A percentile compares a stretch with the other conserved stretches of the same genome.
Evolutionary conservation across 2,329 filamentous ascomycete genomes (phyloP).

Genomic region (Aspergillus nomiae): DNA sequence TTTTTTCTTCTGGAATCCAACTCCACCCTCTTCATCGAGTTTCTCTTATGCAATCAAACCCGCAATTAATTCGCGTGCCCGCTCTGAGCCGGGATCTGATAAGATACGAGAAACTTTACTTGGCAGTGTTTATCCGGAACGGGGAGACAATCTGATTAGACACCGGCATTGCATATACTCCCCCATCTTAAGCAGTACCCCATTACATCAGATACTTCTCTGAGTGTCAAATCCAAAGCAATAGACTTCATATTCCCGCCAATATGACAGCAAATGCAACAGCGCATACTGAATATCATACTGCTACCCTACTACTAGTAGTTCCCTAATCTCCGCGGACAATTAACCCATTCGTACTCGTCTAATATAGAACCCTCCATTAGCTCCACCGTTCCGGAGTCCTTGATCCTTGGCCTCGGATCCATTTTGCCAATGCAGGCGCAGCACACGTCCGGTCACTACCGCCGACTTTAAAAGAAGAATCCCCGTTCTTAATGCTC

Average conservation of each 20-base stretch:
- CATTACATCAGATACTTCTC: neutral
- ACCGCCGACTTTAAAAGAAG: neutral
- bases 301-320: neutral
- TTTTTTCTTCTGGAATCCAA: neutral
- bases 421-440: neutral
- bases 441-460: neutral
- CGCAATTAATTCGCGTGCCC: neutral
- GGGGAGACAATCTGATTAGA: neutral
- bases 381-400: conserved; percentile 5
- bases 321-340: neutral
- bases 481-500: neutral
- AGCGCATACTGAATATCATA: neutral
- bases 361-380: neutral
- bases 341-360: neutral
- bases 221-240: neutral
- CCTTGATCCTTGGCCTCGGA: conserved; percentile 7
- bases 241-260: neutral
- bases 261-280: neutral
- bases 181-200: neutral
- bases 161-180: neutral
- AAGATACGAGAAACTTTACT: neutral
- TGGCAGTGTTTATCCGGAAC: neutral
- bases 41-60: neutral
- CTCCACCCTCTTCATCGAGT: neutral
- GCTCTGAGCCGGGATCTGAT: neutral